Percentiles rank a stretch among this genome's conserved stretches.
Conservation (phyloP, 345 rosid species). For the Hirschfeldia incana region DNA sequence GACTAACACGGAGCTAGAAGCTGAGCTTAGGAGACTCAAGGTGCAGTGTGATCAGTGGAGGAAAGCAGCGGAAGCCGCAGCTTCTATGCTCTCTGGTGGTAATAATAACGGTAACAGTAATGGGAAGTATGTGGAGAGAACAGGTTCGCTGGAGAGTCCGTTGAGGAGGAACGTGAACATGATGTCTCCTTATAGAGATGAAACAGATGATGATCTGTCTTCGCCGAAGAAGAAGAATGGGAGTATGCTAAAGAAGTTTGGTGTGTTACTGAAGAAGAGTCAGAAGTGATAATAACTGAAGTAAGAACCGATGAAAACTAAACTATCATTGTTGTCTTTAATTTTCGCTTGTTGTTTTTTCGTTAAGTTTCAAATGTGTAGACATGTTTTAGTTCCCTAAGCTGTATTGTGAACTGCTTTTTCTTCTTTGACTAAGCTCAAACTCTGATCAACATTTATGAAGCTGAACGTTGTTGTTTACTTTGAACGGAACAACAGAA, state of each 20-base stretch:
- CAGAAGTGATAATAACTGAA: conserved; percentile 48
- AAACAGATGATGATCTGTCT: conserved; percentile 67
- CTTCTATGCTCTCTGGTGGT: conserved; percentile 76
- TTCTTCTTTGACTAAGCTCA: not conserved
- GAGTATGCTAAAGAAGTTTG: conserved; percentile 87
- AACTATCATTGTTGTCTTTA: not conserved
- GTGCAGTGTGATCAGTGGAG: conserved; percentile 99
- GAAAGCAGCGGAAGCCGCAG: conserved; percentile 97
- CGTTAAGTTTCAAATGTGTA: not conserved
- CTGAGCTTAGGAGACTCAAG: conserved; percentile 83
- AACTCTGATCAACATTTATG: conserved; percentile 32
- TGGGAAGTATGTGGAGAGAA: conserved; percentile 65
- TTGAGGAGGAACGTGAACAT: conserved; percentile 45
- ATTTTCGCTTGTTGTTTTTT: not conserved
- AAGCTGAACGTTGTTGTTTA: conserved; percentile 20
- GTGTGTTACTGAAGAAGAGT: conserved; percentile 88
- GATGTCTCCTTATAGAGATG: conserved; percentile 76
- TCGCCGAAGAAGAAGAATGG: conserved; percentile 90
- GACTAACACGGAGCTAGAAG: conserved; percentile 74
- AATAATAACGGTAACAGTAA: conserved; percentile 46
- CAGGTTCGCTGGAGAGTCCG: conserved; percentile 60
- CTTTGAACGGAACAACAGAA: conserved; percentile 2
- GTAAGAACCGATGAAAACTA: not conserved
- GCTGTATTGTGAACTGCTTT: conserved; percentile 30
- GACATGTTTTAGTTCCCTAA: not conserved